phyloP scores from a whole-genome alignment of 2,329 filamentous ascomycete genomes.

The Metarhizium sp. region DNA sequence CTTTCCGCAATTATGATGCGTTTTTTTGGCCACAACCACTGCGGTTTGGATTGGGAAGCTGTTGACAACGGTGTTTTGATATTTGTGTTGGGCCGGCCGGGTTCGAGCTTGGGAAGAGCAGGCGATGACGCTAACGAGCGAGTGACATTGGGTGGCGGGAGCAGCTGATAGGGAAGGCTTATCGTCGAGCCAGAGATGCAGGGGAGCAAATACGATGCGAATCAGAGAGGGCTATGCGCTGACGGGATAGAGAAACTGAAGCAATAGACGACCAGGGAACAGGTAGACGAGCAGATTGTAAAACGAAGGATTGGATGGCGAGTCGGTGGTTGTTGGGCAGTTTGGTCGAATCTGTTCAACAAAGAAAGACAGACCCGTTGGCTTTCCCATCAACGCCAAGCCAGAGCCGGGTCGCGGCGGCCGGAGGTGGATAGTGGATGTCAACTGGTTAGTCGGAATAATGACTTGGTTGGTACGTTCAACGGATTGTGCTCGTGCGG shows the following conservation, averaged over 20 bases:
- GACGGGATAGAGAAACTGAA: neutral
- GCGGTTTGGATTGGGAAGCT: neutral
- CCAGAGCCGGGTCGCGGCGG: neutral
- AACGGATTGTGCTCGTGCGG: too few relatives aligned
- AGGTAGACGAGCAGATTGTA: neutral
- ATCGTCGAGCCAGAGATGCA: neutral
- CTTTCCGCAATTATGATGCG: neutral
- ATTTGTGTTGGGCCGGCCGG: too few relatives aligned
- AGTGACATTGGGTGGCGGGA: neutral
- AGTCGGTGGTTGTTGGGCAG: neutral
- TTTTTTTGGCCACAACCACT: neutral
- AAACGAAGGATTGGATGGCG: neutral
- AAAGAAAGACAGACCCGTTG: too few relatives aligned
- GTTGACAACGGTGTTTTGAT: neutral
- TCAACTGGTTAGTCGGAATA: too few relatives aligned
- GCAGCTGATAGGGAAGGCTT: neutral
- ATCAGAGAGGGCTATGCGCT: neutral
- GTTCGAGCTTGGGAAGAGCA: neutral
- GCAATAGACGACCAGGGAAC: neutral
- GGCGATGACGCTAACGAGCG: neutral
- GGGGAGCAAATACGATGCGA: neutral
- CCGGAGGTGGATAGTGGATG: neutral
- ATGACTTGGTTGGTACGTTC: too few relatives aligned
- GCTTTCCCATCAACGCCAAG: neutral
- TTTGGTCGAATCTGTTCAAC: neutral